These are phyloP conservation scores for Ophiostoma himal-ulmi DNA, from an alignment of 2,329 filamentous ascomycete species.

Conservation along the genomic window DNA sequence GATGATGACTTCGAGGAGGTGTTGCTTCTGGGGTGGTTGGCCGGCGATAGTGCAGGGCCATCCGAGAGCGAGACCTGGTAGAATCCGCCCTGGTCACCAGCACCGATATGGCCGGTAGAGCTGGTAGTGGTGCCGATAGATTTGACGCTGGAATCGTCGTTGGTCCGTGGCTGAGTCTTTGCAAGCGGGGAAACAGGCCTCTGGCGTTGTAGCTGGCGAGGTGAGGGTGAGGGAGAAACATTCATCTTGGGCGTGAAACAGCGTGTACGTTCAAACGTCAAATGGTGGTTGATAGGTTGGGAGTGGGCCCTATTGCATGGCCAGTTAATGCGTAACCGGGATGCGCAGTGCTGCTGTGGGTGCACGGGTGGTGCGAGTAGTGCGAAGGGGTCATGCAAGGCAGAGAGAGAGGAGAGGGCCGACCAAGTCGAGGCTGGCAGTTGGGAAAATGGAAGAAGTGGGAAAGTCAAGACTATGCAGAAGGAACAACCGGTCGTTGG, in stretches of 20 bases:
- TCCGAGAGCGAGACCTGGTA: constrained; percentile 18
- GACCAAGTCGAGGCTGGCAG: not conserved
- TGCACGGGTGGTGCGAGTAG: not conserved
- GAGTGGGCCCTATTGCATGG: constrained; percentile 34
- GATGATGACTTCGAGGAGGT: not conserved
- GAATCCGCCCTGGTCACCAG: constrained; percentile 16
- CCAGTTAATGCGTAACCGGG: constrained; percentile 34
- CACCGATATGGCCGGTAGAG: not conserved
- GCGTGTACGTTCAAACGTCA: not conserved
- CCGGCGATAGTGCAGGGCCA: constrained; percentile 8
- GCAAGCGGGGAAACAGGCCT: constrained; percentile 19
- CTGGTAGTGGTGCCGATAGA: constrained; percentile 4
- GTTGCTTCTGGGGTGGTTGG: not conserved
- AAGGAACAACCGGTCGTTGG: constrained; percentile 9
- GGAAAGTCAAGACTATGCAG: constrained; percentile 5
- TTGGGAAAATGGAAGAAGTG: constrained; percentile 15
- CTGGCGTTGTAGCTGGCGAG: constrained; percentile 21
- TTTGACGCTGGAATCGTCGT: constrained; percentile 13
- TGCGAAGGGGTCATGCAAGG: not conserved
- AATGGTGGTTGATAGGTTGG: not conserved
- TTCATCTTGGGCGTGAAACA: constrained; percentile 16
- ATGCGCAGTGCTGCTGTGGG: constrained; percentile 2
- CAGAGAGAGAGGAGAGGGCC: not conserved
- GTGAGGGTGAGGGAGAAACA: constrained; percentile 20
- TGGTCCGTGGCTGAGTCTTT: constrained; percentile 12